Evolutionary conservation across 768 basidiomycete species (phyloP), one percentile per base, ranked within the genome.

Genomic region (Russula abietina): DNA sequence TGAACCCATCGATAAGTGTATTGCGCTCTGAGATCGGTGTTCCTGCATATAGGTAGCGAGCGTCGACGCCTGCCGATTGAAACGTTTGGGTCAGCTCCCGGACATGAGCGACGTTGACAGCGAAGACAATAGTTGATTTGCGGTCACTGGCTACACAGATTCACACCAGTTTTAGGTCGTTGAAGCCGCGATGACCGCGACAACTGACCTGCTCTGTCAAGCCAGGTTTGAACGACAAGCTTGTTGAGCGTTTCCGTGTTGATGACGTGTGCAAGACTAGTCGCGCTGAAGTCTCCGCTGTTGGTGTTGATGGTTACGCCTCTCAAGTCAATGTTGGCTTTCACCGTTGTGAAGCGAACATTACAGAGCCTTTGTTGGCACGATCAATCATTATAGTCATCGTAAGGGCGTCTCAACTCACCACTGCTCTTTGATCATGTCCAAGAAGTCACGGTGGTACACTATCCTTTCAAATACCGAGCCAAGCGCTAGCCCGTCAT

Each of bases 351-450:
- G 71, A 94, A 93, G 4, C 86, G 86, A 38, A 94, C 87, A 52
- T 87, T 84, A 65, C 91, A 92, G 33, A 98, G 81, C 94, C 93
- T 82, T 26, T 28, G 22, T 65, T 38, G 51, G 59, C 30, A 48
- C 61, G 60, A 30, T 53, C 28, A 32, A 10, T 50, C n/a, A 4
- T 48, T 14, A n/a, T 11, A 19, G 16, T 30, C 14, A 46, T 17
- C 17, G 48, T 17, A 41, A 48, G 5, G 3, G 28, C 22, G 24
- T 41, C 46, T 36, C 14, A 33, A 60, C 75, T 46, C 67, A 87
- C 94, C 95, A 98, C 72, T 91, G 82, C 57, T 93, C 93, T 67
- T 88, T 85, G 65, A 98, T 89, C 94, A 98, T 95, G 56, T 91
- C 86, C 14, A 92, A 73, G 68, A 97, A 93, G 67, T 93, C 91